Evolutionary conservation across 805 yeast species (phyloP), one percentile per base, ranked within the genome.

Genomic region (Ogataea nonfermentans): DNA sequence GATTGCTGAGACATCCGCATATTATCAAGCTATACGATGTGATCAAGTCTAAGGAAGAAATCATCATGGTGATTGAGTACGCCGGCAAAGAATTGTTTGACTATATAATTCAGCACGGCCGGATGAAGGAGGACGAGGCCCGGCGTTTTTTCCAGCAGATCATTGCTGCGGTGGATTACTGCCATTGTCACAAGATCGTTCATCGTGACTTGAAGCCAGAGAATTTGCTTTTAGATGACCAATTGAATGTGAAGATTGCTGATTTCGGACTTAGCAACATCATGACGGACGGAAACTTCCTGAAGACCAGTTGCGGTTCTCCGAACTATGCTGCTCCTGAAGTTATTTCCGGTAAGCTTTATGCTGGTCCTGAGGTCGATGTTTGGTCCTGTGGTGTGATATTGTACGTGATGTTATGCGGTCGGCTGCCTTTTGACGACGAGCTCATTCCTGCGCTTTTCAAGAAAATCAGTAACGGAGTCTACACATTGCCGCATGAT

Each of bases 241-340:
- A 86, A 46, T 67, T 89, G 53, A 89, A 91, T 59, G 96, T 90
- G 37, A 90, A 91, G 63, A 91, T 90, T 66, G 97, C 97, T 8
- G 98, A 90, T 68, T 90, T 90, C 56, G 98, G 98, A 6, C 72
- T 90, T 33, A 84, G 95, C 19, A 90, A 90, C 61, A 89, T 90
- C 51, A 90, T 90, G 98, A 91, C 96, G 12, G 98, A 90, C 65
- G 98, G 98, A 44, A 90, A 90, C 62, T 90, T 90, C 61, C 71
- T 90, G 57, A 91, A 90, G 59, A 90, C 98, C 2, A 80, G 90
- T 52, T 91, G 98, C 67, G 98, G 98, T 4, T 84, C 95, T 6
- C 98, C 98, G 40, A 91, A 91, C 59, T 90, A 90, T 62, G 97
- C 98, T 5, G 97, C 98, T 0, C 98, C 98, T 1, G 98, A 90